Conservation (phyloP, 169 alveolate species). For the Plasmodium berghei region DNA sequence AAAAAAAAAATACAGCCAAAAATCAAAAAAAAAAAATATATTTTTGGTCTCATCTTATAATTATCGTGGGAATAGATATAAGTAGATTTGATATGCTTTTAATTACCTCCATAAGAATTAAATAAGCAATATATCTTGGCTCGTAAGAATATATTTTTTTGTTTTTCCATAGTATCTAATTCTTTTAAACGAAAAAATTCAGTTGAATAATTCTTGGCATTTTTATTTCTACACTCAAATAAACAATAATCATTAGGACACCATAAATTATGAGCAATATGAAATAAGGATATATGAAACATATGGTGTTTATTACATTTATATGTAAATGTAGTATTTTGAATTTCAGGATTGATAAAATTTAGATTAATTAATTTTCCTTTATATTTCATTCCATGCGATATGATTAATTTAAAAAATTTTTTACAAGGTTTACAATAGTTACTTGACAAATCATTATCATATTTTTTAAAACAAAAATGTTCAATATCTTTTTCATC, state of each 20-base stretch:
- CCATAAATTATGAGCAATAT: constrained; percentile 46
- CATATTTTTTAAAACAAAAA: constrained; percentile 21
- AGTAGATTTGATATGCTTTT: background rate
- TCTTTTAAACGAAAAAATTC: constrained; percentile 67
- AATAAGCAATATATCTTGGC: constrained; percentile 42
- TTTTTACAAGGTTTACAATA: constrained; percentile 54
- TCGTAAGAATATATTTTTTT: constrained; percentile 26
- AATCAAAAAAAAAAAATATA: background rate
- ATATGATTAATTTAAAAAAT: constrained; percentile 27
- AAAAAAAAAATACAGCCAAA: constrained; percentile 5
- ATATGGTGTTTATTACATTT: constrained; percentile 35
- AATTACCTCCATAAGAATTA: constrained; percentile 30
- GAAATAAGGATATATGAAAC: constrained; percentile 39
- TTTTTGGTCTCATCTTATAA: background rate
- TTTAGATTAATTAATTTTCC: constrained; percentile 32
- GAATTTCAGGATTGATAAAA: constrained; percentile 21
- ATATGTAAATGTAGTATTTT: constrained; percentile 23
- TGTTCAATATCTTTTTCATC: constrained; percentile 14
- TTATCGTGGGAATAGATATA: background rate
- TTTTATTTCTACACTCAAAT: constrained; percentile 30
- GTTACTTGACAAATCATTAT: background rate
- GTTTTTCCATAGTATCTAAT: constrained; percentile 68
- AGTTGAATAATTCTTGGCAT: constrained; percentile 23
- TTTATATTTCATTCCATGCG: constrained; percentile 45
- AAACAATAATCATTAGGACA: constrained; percentile 56